Base-by-base conservation (phyloP, 306 rosid species). In the Prunus mira region DNA sequence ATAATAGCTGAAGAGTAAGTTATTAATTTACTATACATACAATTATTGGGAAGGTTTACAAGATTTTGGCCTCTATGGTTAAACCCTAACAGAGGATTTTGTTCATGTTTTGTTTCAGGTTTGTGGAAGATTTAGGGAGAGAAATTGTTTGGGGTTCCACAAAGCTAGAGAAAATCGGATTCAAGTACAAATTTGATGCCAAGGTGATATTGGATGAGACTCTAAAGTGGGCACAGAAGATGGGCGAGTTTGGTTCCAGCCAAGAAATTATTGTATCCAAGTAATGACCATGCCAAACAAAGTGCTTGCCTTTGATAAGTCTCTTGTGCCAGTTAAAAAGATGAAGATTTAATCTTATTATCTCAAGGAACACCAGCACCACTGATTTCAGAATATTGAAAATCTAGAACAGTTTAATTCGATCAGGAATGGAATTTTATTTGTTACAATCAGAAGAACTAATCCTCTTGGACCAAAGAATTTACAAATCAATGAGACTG, bases 151-250 rank as follows among this genome's bases (percentile, higher is more conserved):
- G 69, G 78, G 76, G 62, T 41, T 76, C 77, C 22, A 71, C 18
- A 12, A 62, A 72, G 74, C 73, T 80, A 1, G 34, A 57, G 52
- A 72, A 83, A 3, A 61, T 34, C 56, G 82, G 77, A 11, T 83
- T 80, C 24, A 14, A 12, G 30, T 83, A 72, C 25, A 83, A 54
- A 43, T 76, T 55, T 72, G 77, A 76, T 68, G 72, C 60, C 24
- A 60, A 76, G 46, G 65, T 61, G 87, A 77, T 73, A 18, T 38
- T 84, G n/a, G 82, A 77, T 18, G 87, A 69, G n/a, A 47, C 28
- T 56, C 43, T 72, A 0, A 5, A 38, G 7, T 68, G 79, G 13
- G 71, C 69, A 19, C 70, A 61, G 67, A 82, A 67, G 54, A 13
- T 68, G 64, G 50, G 18, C 9, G 43, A 76, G 45, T 67, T 52